Evolutionary conservation across 2,329 filamentous ascomycete species (phyloP).

Genomic region (Diaporthe australafricana): DNA sequence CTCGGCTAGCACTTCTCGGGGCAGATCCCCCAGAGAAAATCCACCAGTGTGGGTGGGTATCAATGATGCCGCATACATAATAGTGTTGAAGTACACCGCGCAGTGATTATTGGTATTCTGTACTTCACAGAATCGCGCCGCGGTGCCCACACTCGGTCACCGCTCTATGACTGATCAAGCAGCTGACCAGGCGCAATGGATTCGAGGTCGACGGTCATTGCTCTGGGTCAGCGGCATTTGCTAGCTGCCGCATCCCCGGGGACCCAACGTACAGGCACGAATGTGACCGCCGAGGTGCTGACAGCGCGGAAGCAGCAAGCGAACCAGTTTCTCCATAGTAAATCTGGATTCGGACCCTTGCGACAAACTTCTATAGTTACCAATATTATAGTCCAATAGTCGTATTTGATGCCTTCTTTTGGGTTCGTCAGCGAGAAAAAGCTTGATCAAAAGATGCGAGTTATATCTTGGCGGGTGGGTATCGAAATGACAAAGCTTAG

Average conservation of each 20-base stretch:
- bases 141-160: constrained; percentile 19
- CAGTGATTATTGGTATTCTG: neutral
- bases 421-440: constrained; percentile 9
- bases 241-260: constrained; percentile 22
- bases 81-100: constrained; percentile 10
- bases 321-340: constrained; percentile 19
- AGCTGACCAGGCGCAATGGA: neutral
- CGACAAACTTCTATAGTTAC: neutral
- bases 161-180: constrained; percentile 22
- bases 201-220: constrained; percentile 3
- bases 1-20: constrained; percentile 36
- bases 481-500: constrained; percentile 18
- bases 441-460: constrained; percentile 24
- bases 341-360: constrained; percentile 26
- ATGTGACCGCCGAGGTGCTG: neutral
- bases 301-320: constrained; percentile 20
- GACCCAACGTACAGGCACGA: neutral
- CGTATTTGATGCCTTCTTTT: constrained; percentile 24
- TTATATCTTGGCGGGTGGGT: constrained; percentile 15
- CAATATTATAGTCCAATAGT: constrained; percentile 19
- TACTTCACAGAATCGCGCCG: constrained; percentile 3
- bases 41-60: constrained; percentile 33
- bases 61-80: constrained; percentile 4
- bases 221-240: constrained; percentile 17
- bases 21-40: constrained; percentile 38